These are phyloP conservation scores for Lodderomyces parapsilosis DNA, from an alignment of 1,139 yeast genomes.

Conservation along the genomic window DNA sequence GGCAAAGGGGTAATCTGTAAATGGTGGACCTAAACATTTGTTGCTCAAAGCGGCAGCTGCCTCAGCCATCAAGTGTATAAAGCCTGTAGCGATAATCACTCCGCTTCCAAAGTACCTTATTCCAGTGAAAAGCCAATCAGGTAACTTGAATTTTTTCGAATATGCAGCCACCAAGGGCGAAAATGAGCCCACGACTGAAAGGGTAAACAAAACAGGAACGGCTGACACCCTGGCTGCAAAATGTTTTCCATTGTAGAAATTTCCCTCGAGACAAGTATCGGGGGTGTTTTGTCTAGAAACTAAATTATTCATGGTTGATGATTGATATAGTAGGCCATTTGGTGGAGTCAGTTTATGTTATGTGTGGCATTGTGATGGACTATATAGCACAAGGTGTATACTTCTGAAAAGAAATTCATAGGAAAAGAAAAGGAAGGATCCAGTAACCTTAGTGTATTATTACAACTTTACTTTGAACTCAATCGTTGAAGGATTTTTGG, in stretches of 20 bases:
- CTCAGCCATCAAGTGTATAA: constrained; percentile 33
- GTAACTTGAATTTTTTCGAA: constrained; percentile 22
- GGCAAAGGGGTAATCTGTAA: constrained; percentile 34
- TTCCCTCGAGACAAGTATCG: constrained; percentile 17
- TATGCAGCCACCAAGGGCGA: constrained; percentile 27
- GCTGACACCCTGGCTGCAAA: constrained; percentile 28
- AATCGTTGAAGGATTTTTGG: not conserved
- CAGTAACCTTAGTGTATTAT: no score
- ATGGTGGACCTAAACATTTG: constrained; percentile 30
- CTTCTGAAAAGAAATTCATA: not conserved
- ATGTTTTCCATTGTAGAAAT: constrained; percentile 18
- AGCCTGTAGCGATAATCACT: constrained; percentile 37
- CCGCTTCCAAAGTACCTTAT: constrained; percentile 33
- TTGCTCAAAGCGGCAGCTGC: constrained; percentile 23
- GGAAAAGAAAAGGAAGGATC: not conserved
- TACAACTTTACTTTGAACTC: no score
- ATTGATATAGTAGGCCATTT: no score
- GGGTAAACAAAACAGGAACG: constrained; percentile 29
- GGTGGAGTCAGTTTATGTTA: not conserved
- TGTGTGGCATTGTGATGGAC: not conserved
- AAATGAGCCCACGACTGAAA: constrained; percentile 33
- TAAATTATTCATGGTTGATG: not conserved
- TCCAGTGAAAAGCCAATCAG: constrained; percentile 27
- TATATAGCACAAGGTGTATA: not conserved
- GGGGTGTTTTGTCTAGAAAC: not conserved